Evolutionary conservation across 345 rosid species (phyloP).

Genomic region (Salix caprea): DNA sequence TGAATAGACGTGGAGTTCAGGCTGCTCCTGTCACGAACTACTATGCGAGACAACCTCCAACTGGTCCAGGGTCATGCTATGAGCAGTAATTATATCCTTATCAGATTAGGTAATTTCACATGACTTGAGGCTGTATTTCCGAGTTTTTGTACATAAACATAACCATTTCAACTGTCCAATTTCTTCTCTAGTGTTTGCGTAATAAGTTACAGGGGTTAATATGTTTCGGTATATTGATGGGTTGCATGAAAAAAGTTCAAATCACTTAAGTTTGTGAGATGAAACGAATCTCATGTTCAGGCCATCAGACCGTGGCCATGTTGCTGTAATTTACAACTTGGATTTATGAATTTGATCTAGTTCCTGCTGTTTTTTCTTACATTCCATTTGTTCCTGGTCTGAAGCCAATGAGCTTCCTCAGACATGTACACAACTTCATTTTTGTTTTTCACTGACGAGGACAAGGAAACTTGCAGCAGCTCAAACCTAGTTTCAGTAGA

Average conservation of each 20-base stretch:
- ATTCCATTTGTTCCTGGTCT: not conserved
- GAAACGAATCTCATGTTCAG: not conserved
- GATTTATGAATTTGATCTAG: not conserved
- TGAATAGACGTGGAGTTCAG: conserved; percentile 71
- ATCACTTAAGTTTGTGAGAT: not conserved
- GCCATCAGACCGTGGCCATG: not conserved
- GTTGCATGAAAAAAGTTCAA: not conserved
- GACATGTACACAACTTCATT: not conserved
- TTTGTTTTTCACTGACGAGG: no score
- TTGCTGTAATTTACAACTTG: not conserved
- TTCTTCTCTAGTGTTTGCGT: not conserved
- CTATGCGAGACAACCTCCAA: conserved; percentile 59
- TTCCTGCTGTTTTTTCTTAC: not conserved
- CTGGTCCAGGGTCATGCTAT: conserved; percentile 77
- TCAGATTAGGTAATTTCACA: not conserved
- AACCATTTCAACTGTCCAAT: not conserved
- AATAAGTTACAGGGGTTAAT: not conserved
- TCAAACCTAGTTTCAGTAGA: no score
- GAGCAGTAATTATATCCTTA: conserved; percentile 41
- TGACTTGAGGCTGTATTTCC: conserved; percentile 10
- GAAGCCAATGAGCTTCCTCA: not conserved
- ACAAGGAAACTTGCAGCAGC: no score
- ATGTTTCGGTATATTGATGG: not conserved
- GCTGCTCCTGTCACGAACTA: conserved; percentile 72
- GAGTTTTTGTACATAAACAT: not conserved